These are phyloP conservation scores for Umbelopsis ramanniana DNA, from an alignment of 192 early-diverging fungal genomes.

Conservation along the genomic window DNA sequence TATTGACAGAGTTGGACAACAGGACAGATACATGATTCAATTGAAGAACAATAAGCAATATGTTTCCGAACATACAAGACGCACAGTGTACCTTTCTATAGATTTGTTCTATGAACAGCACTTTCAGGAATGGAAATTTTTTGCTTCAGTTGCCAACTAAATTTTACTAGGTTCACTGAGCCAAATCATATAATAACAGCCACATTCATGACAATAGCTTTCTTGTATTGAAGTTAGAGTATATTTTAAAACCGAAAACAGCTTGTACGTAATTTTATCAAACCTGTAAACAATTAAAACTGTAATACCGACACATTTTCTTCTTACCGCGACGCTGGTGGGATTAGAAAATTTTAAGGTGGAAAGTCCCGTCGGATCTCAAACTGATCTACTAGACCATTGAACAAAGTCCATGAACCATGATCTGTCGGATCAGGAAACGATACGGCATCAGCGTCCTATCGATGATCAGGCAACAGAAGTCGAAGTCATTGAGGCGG, in stretches of 20 bases:
- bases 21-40: background rate
- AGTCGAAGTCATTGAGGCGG: background rate
- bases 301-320: too few relatives aligned
- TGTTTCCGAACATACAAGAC: background rate
- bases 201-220: too few relatives aligned
- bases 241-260: too few relatives aligned
- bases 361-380: too few relatives aligned
- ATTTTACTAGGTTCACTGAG: background rate
- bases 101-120: background rate
- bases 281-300: too few relatives aligned
- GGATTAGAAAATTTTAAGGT: too few relatives aligned
- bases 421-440: background rate
- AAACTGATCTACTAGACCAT: background rate
- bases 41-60: background rate
- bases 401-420: background rate
- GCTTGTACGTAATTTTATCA: too few relatives aligned
- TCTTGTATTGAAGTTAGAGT: too few relatives aligned
- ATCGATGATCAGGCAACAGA: background rate
- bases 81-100: background rate
- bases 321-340: too few relatives aligned
- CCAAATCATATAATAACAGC: too few relatives aligned
- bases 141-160: background rate
- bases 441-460: background rate
- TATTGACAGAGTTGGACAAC: constrained; percentile 4
- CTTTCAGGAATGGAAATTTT: background rate